phyloP scores from a whole-genome alignment of 2,329 filamentous ascomycete genomes.

The Epichloe aotearoae region DNA sequence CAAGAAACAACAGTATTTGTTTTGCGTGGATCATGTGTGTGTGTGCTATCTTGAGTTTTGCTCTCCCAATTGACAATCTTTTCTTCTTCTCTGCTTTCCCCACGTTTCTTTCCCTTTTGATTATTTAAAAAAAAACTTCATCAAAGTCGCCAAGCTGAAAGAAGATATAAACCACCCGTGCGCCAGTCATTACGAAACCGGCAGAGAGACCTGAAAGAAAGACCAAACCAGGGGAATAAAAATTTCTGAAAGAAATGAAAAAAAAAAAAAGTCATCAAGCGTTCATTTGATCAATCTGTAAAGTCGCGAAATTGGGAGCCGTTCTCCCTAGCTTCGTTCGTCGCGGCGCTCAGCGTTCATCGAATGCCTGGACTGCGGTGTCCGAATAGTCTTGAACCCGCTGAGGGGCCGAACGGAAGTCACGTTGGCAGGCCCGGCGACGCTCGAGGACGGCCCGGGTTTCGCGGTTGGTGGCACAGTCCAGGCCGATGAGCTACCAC shows the following conservation, averaged over 20 bases:
- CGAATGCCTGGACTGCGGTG: neutral
- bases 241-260: neutral
- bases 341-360: neutral
- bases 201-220: no score
- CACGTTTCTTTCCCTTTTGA: neutral
- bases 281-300: neutral
- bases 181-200: no score
- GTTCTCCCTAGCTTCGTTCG: neutral
- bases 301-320: neutral
- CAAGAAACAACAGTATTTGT: neutral
- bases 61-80: neutral
- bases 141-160: no score
- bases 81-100: neutral
- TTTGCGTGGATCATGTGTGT: neutral
- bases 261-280: neutral
- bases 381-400: conserved; percentile 1
- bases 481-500: neutral
- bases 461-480: neutral
- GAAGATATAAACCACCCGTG: no score
- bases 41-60: neutral
- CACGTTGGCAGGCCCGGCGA: neutral
- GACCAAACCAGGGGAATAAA: neutral
- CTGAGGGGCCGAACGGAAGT: neutral
- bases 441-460: neutral
- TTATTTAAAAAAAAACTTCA: neutral